Conservation (phyloP, 2,329 filamentous ascomycete species). For the Stagonosporopsis rhizophila region DNA sequence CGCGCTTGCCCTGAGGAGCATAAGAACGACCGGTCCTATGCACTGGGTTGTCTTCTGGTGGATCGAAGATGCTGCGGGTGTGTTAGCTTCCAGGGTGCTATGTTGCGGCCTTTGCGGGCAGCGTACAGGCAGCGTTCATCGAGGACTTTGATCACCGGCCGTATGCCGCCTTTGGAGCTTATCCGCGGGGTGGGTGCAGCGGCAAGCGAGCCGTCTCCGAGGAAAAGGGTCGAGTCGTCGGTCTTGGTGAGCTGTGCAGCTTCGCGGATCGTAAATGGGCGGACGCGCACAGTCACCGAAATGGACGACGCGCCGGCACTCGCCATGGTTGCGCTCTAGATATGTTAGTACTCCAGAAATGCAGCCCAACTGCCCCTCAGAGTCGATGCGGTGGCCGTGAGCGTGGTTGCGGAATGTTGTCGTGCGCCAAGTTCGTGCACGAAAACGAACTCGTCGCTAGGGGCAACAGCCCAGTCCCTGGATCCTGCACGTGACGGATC, state of each 20-base stretch:
- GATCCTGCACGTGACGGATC: slow-evolving; percentile 3
- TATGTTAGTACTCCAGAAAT: slow-evolving; percentile 16
- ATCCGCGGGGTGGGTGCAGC: slow-evolving; percentile 83
- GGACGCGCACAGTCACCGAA: slow-evolving; percentile 64
- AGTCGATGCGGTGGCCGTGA: slow-evolving; percentile 18
- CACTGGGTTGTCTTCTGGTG: slow-evolving; percentile 91
- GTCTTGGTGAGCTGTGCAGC: slow-evolving; percentile 83
- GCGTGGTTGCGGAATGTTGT: slow-evolving; percentile 37
- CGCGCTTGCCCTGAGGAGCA: slow-evolving; percentile 76
- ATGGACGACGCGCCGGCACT: slow-evolving; percentile 58
- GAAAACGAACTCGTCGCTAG: slow-evolving; percentile 12
- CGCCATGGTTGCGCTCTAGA: slow-evolving; percentile 40
- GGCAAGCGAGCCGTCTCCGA: slow-evolving; percentile 97
- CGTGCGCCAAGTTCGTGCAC: slow-evolving; percentile 15
- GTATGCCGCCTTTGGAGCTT: slow-evolving; percentile 77
- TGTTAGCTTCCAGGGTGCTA: slow-evolving; percentile 26
- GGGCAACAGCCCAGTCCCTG: slow-evolving; percentile 8
- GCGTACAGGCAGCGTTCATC: slow-evolving; percentile 94
- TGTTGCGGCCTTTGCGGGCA: background rate
- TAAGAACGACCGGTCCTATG: slow-evolving; percentile 85
- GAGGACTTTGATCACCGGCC: slow-evolving; percentile 92
- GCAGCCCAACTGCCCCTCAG: slow-evolving; percentile 24
- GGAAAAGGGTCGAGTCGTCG: slow-evolving; percentile 88
- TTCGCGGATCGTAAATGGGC: slow-evolving; percentile 82
- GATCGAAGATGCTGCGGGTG: slow-evolving; percentile 83